Evolutionary conservation across 441 rosid genomes (phyloP).

Genomic region (Gossypium gossypioides): DNA sequence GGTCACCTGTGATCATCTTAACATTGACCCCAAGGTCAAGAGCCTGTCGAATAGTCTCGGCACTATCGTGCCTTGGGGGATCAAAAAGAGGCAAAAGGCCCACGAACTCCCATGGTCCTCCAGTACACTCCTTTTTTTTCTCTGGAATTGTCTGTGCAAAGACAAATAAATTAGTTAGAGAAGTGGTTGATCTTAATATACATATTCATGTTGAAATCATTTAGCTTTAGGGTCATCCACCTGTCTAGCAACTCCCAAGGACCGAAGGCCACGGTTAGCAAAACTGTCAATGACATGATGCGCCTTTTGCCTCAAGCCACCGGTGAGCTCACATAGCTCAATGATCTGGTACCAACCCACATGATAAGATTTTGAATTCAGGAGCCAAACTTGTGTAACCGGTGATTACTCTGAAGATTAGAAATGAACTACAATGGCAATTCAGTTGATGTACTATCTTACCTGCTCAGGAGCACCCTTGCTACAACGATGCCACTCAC

Average conservation of each 20-base stretch:
- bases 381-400: background rate
- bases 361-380: background rate
- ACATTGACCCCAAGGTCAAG: conserved; percentile 90
- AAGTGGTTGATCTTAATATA: background rate
- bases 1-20: conserved; percentile 95
- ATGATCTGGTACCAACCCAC: conserved; percentile 37
- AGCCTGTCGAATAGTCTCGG: conserved; percentile 80
- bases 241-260: conserved; percentile 64
- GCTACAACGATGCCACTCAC: conserved; percentile 72
- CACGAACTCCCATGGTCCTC: conserved; percentile 77
- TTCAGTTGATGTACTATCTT: background rate
- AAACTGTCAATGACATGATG: conserved; percentile 52
- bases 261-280: conserved; percentile 83
- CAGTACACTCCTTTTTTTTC: conserved; percentile 63
- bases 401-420: background rate
- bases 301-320: conserved; percentile 40
- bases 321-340: conserved; percentile 60
- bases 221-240: conserved; percentile 22
- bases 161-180: background rate
- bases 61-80: conserved; percentile 92
- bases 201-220: background rate
- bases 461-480: conserved; percentile 97
- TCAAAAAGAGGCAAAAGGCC: conserved; percentile 88
- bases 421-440: background rate
- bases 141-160: conserved; percentile 44